These are phyloP conservation scores for Sechiopsis laciniata DNA, from an alignment of 306 rosid genomes.

Conservation along the genomic window DNA sequence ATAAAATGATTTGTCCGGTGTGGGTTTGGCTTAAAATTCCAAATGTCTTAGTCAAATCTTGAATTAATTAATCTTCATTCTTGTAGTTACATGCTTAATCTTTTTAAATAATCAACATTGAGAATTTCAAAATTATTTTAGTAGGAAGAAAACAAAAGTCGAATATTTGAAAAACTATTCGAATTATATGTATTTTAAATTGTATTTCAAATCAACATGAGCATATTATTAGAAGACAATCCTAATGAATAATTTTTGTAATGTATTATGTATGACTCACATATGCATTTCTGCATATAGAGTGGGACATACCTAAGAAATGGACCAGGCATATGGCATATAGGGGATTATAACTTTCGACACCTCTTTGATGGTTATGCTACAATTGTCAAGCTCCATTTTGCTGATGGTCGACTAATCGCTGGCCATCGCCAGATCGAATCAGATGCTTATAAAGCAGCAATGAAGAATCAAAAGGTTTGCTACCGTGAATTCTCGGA, in stretches of 20 bases:
- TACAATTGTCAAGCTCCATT: slow-evolving; percentile 55
- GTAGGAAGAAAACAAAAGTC: too few relatives aligned
- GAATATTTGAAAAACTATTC: too few relatives aligned
- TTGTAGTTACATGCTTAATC: not conserved
- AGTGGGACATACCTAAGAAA: slow-evolving; percentile 86
- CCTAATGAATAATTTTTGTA: not conserved
- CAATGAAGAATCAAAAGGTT: slow-evolving; percentile 54
- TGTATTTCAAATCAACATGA: too few relatives aligned
- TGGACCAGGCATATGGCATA: slow-evolving; percentile 90
- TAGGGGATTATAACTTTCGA: slow-evolving; percentile 74
- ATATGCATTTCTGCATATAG: slow-evolving; percentile 44
- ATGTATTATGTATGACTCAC: too few relatives aligned
- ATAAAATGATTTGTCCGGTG: not conserved
- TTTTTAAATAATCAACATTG: not conserved
- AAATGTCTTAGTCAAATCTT: not conserved
- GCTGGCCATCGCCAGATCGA: slow-evolving; percentile 79
- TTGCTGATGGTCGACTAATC: slow-evolving; percentile 45
- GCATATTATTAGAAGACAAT: too few relatives aligned
- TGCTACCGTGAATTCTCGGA: slow-evolving; percentile 92
- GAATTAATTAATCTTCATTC: not conserved
- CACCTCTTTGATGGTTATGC: slow-evolving; percentile 97
- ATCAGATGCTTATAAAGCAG: slow-evolving; percentile 71
- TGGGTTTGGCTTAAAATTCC: not conserved
- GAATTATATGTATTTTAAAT: too few relatives aligned
- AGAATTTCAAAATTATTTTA: not conserved